These are phyloP conservation scores for Nadsonia commutata DNA, from an alignment of 1,139 yeast genomes.

Conservation along the genomic window DNA sequence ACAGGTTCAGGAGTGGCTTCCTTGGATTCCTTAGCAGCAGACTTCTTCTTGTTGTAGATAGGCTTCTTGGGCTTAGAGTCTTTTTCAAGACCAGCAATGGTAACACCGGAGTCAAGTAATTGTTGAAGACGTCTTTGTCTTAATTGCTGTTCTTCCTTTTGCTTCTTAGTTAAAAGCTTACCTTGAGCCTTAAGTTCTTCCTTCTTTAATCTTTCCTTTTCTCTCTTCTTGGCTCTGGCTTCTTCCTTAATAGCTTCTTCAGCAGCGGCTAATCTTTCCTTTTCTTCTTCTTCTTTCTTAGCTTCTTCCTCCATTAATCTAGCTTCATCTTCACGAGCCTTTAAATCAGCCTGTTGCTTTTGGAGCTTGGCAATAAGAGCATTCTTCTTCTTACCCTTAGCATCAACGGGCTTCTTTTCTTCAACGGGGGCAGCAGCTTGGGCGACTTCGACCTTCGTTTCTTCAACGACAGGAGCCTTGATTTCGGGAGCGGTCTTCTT, in stretches of 20 bases:
- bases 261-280: conserved; percentile 32
- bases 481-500: conserved; percentile 72
- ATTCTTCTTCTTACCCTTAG: conserved; percentile 24
- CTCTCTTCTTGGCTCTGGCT: conserved; percentile 55
- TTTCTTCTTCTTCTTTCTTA: conserved; percentile 42
- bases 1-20: conserved; percentile 20
- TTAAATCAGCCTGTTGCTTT: conserved; percentile 75
- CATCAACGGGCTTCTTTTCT: conserved; percentile 25
- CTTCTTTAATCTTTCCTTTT: conserved; percentile 61
- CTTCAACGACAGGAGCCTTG: conserved; percentile 35
- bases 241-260: conserved; percentile 56
- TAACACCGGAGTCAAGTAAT: conserved; percentile 58
- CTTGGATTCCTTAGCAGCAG: conserved; percentile 22
- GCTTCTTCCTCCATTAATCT: conserved; percentile 47
- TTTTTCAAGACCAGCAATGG: conserved; percentile 53
- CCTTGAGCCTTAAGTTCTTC: conserved; percentile 93
- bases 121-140: conserved; percentile 86
- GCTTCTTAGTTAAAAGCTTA: conserved; percentile 65
- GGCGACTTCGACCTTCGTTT: conserved; percentile 19
- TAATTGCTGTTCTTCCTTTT: conserved; percentile 78
- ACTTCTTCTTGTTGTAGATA: conserved; percentile 65
- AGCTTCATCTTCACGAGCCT: conserved; percentile 66
- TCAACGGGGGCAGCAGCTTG: conserved; percentile 30
- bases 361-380: conserved; percentile 37
- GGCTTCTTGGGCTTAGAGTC: conserved; percentile 51